These are phyloP conservation scores for Astrothelium subdiscretum DNA, from an alignment of 495 filamentous ascomycete species.

Conservation along the genomic window DNA sequence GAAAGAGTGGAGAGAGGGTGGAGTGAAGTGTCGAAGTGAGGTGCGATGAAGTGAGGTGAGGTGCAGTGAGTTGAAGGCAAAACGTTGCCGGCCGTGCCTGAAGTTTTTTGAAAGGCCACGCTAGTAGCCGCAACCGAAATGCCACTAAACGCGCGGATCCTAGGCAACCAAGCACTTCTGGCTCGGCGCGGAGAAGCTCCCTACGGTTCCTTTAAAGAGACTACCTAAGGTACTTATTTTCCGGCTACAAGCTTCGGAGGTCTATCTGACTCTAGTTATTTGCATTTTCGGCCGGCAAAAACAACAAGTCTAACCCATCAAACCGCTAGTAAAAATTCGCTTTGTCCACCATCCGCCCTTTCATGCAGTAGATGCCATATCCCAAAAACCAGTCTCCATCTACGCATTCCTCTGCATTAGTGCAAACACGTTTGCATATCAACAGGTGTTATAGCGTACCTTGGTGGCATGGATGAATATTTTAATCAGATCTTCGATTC, in stretches of 20 bases:
- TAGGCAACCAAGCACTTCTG: background rate
- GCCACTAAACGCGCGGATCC: background rate
- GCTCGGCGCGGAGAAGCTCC: too few species aligned
- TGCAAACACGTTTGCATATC: background rate
- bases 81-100: background rate
- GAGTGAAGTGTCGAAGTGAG: background rate
- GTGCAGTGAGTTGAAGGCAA: too few species aligned
- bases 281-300: too few species aligned
- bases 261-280: background rate
- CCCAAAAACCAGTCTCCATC: conserved; percentile 85
- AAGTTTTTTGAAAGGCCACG: background rate
- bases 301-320: too few species aligned
- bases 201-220: too few species aligned
- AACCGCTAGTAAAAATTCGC: background rate
- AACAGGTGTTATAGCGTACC: conserved; percentile 30
- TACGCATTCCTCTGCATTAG: conserved; percentile 22
- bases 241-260: too few species aligned
- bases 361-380: conserved; percentile 46
- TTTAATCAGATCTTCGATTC: conserved; percentile 68
- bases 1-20: background rate
- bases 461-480: conserved; percentile 80
- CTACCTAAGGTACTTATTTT: too few species aligned
- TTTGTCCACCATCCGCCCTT: background rate
- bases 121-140: conserved; percentile 1
- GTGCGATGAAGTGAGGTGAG: background rate